Evolutionary conservation across 2,329 filamentous ascomycete genomes (phyloP), one percentile per base, ranked within the genome.

Genomic region (Diaporthe batatas): DNA sequence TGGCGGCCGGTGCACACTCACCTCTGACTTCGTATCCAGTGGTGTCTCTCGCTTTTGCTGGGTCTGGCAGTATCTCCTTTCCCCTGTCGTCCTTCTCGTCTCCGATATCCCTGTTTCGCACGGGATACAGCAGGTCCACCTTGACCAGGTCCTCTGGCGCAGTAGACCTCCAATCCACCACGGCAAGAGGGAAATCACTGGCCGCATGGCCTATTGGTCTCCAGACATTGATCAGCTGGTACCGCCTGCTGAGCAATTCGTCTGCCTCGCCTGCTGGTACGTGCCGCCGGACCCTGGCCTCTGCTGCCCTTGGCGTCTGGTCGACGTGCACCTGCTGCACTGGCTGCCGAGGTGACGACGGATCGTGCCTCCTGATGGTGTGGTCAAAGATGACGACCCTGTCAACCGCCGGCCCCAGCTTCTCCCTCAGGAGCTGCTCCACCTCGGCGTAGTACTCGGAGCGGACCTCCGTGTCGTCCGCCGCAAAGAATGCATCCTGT

Each of bases 271-370:
- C 84, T 0, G 76, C 81, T 0, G 87, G 83, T 0, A 92, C 75
- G 76, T 94, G 92, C 1, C 90, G 84, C 1, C 89, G 84, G 18
- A 93, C 91, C 16, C 92, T 87, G 1, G 81, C 85, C 73, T 86
- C 89, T 0, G 91, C 90, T 0, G 92, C 91, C 0, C 78, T 81
- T 0, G 91, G 88, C 0, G 92, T 93, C 81, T 94, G 92, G 78
- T 94, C 92, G 18, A 94, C 91, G 75, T 94, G 92, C 0, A 93
- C 90, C 76, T 90, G 88, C 79, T 92, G 89, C 0, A 94, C 91
- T 0, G 92, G 92, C 75, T 89, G 88, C 7, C 92, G 86, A 0
- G 90, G 85, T 0, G 90, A 84, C 1, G 83, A 80, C n/a, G 88
- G 86, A 1, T 84, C 80, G 25, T 87, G 83, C 8, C 88, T 83